Conservation (phyloP, 441 rosid species). For the Mallotus japonicus region DNA sequence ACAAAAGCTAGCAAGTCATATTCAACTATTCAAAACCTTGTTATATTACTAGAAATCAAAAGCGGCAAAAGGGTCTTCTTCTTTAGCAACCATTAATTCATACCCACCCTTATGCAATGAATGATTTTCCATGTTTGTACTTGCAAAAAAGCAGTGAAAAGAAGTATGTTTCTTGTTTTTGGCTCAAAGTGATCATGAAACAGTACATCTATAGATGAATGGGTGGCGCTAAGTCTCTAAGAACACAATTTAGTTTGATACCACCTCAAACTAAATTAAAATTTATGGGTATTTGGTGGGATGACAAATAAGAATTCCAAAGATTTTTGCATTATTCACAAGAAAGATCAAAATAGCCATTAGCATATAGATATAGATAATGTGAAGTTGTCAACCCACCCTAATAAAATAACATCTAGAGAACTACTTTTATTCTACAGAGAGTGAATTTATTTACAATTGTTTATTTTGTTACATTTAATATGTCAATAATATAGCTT, state of each 20-base stretch:
- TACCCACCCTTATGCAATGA: background rate
- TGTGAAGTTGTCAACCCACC: background rate
- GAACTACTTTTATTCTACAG: too few species aligned
- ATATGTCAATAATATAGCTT: background rate
- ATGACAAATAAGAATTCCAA: too few species aligned
- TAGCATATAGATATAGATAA: background rate
- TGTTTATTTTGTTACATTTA: background rate
- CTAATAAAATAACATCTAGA: too few species aligned
- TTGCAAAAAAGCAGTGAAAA: too few species aligned
- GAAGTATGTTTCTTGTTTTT: background rate
- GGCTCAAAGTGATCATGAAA: too few species aligned
- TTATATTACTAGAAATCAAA: slow-evolving; percentile 17
- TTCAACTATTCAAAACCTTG: too few species aligned
- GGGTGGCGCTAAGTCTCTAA: rapidly evolving
- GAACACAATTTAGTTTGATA: too few species aligned
- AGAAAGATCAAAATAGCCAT: slow-evolving; percentile 6
- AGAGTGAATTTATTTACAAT: too few species aligned
- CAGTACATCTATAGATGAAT: too few species aligned
- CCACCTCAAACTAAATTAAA: too few species aligned
- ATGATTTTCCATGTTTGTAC: background rate
- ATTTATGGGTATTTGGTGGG: too few species aligned
- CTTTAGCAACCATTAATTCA: background rate
- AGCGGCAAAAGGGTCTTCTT: slow-evolving; percentile 20
- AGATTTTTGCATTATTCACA: background rate
- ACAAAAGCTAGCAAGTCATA: background rate